Evolutionary conservation across 345 rosid genomes (phyloP).

Genomic region (Populus euphratica): DNA sequence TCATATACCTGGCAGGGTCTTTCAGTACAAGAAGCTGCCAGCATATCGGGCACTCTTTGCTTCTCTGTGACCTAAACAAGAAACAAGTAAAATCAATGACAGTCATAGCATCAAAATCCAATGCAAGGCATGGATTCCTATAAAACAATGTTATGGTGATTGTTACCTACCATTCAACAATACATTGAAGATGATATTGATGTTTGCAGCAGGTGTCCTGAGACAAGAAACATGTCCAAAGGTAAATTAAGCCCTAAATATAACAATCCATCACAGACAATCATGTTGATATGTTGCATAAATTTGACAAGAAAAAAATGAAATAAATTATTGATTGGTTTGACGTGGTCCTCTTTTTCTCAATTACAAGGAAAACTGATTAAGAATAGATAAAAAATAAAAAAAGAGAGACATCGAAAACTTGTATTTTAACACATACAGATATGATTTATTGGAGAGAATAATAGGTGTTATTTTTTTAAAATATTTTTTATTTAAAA

Average conservation of each 20-base stretch:
- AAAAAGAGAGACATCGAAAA: too few relatives aligned
- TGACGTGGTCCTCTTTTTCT: too few relatives aligned
- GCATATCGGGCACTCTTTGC: constrained; percentile 92
- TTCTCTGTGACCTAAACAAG: constrained; percentile 78
- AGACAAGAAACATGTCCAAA: constrained; percentile 14
- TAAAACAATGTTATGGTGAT: not conserved
- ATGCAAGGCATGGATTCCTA: not conserved
- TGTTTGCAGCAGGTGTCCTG: constrained; percentile 92
- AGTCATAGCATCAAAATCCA: not conserved
- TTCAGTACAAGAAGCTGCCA: constrained; percentile 66
- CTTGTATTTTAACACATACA: too few relatives aligned
- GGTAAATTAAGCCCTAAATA: not conserved
- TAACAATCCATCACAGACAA: not conserved
- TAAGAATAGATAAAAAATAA: too few relatives aligned
- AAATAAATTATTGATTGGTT: too few relatives aligned
- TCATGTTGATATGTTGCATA: not conserved
- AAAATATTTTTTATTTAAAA: too few relatives aligned
- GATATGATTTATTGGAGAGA: too few relatives aligned
- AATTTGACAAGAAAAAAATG: too few relatives aligned
- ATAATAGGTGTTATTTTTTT: too few relatives aligned
- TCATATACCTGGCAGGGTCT: constrained; percentile 65
- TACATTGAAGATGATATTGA: constrained; percentile 92
- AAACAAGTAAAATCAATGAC: constrained; percentile 10
- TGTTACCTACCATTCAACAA: constrained; percentile 70
- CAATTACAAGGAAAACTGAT: too few relatives aligned